These are phyloP conservation scores for Melampsora larici-populina DNA, from an alignment of 1,284 basidiomycete genomes.

Conservation along the genomic window DNA sequence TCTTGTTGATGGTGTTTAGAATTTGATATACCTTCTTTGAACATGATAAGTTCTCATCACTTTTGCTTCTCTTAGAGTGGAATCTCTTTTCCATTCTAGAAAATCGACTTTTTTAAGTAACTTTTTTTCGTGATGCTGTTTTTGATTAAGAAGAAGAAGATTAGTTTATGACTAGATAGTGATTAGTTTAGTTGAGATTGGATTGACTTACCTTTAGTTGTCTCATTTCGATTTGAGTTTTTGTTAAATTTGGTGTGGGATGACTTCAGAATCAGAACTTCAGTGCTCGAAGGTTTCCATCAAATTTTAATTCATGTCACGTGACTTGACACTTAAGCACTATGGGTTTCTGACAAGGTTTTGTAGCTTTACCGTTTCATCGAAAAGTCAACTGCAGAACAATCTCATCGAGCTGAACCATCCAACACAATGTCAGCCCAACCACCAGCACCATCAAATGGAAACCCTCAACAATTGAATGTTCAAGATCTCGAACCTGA, in stretches of 20 bases:
- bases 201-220: slow-evolving; percentile 26
- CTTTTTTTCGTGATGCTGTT: slow-evolving; percentile 48
- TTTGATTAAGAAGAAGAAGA: background rate
- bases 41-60: slow-evolving; percentile 95
- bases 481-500: slow-evolving; percentile 38
- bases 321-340: too few relatives aligned
- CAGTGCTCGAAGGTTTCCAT: too few relatives aligned
- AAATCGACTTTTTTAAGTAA: slow-evolving; percentile 81
- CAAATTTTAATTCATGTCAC: too few relatives aligned
- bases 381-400: too few relatives aligned
- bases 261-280: too few relatives aligned
- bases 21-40: slow-evolving; percentile 65
- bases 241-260: too few relatives aligned
- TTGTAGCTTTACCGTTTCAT: too few relatives aligned
- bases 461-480: background rate
- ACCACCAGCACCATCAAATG: slow-evolving; percentile 11
- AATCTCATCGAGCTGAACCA: too few relatives aligned
- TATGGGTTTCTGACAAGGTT: too few relatives aligned
- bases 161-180: background rate
- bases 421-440: too few relatives aligned
- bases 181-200: background rate
- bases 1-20: slow-evolving; percentile 73
- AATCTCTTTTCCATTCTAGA: slow-evolving; percentile 91
- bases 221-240: background rate
- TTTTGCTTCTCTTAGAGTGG: slow-evolving; percentile 82